A percentile compares a stretch with the other conserved stretches of the same genome.
Evolutionary conservation across 257 asterid species (phyloP).

Genomic region (Solanum appendiculatum): DNA sequence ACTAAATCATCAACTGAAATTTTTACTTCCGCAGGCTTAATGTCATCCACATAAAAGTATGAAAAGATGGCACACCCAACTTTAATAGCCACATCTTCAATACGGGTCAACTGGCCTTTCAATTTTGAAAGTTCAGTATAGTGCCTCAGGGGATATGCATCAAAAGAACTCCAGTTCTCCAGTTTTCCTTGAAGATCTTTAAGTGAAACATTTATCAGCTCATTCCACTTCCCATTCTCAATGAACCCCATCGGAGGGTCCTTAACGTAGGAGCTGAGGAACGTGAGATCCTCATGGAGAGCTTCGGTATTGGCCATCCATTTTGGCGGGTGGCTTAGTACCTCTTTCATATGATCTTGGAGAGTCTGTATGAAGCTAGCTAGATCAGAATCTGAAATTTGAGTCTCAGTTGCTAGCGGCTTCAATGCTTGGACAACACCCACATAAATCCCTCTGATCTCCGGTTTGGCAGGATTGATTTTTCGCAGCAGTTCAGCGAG

Average conservation of each 20-base stretch:
- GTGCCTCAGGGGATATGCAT: not conserved
- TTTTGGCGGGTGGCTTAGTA: not conserved
- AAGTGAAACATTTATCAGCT: not conserved
- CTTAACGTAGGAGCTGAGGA: not conserved
- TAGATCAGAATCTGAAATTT: not conserved
- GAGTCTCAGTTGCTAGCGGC: not conserved
- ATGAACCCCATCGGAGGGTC: not conserved
- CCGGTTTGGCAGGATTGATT: not conserved
- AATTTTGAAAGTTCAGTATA: not conserved
- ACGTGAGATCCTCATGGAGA: not conserved
- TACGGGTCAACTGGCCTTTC: not conserved
- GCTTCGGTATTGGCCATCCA: not conserved
- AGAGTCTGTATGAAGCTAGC: not conserved
- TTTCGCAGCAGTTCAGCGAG: not conserved
- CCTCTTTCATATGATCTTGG: not conserved
- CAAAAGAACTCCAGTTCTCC: not conserved
- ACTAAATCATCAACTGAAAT: not conserved
- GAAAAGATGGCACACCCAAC: not conserved
- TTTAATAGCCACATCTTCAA: not conserved
- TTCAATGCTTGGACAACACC: not conserved
- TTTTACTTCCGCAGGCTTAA: not conserved
- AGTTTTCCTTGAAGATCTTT: not conserved
- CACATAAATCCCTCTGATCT: not conserved
- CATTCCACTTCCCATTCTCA: not conserved
- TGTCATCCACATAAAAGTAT: not conserved